These are phyloP conservation scores for Dentipellis fragilis DNA, from an alignment of 768 basidiomycete species.

Conservation along the genomic window DNA sequence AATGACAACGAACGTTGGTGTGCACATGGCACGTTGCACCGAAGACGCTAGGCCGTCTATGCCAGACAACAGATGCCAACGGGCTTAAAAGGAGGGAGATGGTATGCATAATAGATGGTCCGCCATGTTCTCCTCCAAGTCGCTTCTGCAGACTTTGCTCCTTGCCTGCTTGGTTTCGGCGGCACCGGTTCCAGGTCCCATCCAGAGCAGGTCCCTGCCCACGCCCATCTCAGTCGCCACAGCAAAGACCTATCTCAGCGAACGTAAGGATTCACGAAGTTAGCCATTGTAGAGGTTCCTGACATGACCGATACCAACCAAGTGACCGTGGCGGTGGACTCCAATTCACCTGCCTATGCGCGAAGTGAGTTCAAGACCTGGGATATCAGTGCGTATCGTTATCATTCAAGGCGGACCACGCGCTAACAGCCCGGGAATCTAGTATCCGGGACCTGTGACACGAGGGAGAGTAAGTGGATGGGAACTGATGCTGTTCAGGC, in stretches of 20 bases:
- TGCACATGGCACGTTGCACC: too few relatives aligned
- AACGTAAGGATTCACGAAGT: constrained; percentile 8
- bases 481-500: background rate
- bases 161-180: background rate
- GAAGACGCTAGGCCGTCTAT: too few relatives aligned
- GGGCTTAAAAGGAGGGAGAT: too few relatives aligned
- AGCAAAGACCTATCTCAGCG: constrained; percentile 15
- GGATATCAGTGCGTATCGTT: constrained; percentile 32
- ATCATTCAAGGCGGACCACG: background rate
- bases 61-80: too few relatives aligned
- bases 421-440: background rate
- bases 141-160: background rate
- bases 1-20: too few relatives aligned
- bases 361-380: constrained; percentile 36
- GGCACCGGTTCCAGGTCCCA: constrained; percentile 1
- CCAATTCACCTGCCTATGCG: constrained; percentile 31
- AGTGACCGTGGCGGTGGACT: constrained; percentile 31
- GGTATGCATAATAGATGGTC: too few relatives aligned
- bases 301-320: too few relatives aligned
- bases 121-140: background rate
- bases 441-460: constrained; percentile 44
- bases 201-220: constrained; percentile 12
- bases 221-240: constrained; percentile 13
- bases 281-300: too few relatives aligned
- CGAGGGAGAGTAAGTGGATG: constrained; percentile 34